Percentiles rank a stretch among this genome's conserved stretches.
Conservation (phyloP, 805 yeast species). For the Starmerella vitae region DNA sequence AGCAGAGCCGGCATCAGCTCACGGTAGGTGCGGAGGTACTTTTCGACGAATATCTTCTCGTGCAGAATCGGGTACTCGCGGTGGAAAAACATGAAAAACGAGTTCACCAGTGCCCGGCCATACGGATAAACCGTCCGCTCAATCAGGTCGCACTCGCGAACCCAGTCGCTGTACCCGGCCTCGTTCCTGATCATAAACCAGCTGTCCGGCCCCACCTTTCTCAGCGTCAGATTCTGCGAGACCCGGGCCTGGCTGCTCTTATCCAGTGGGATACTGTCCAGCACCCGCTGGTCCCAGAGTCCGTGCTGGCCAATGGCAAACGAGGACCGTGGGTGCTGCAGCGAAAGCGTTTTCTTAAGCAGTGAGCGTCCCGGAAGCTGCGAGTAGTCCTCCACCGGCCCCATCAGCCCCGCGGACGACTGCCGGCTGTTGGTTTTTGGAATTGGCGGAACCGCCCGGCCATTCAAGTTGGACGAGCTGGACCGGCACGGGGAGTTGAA, state of each 20-base stretch:
- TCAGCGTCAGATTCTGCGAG: slow-evolving; percentile 47
- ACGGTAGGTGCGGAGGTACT: slow-evolving; percentile 77
- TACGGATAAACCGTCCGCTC: slow-evolving; percentile 84
- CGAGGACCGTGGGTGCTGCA: slow-evolving; percentile 82
- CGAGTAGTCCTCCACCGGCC: slow-evolving; percentile 56
- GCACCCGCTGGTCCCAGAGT: slow-evolving; percentile 56
- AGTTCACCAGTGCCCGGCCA: slow-evolving; percentile 55
- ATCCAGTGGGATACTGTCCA: slow-evolving; percentile 50
- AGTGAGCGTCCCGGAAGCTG: slow-evolving; percentile 48
- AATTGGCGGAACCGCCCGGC: slow-evolving; percentile 8
- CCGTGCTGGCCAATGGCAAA: slow-evolving; percentile 84
- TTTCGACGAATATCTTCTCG: slow-evolving; percentile 80
- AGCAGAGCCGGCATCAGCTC: slow-evolving; percentile 83
- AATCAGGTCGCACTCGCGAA: slow-evolving; percentile 66
- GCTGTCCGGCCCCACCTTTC: slow-evolving; percentile 65
- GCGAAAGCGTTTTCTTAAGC: slow-evolving; percentile 52
- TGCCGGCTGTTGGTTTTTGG: slow-evolving; percentile 4
- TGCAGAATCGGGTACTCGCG: slow-evolving; percentile 87
- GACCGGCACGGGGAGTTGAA: slow-evolving; percentile 38
- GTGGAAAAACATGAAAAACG: slow-evolving; percentile 74
- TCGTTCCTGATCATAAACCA: slow-evolving; percentile 69
- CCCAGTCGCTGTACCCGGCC: slow-evolving; percentile 55
- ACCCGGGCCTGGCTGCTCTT: slow-evolving; percentile 72
- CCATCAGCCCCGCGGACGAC: slow-evolving; percentile 6
- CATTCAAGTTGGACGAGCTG: slow-evolving; percentile 14